These are phyloP conservation scores for Oenanthe sinensis DNA, from an alignment of 129 eudicot genomes.

Conservation along the genomic window DNA sequence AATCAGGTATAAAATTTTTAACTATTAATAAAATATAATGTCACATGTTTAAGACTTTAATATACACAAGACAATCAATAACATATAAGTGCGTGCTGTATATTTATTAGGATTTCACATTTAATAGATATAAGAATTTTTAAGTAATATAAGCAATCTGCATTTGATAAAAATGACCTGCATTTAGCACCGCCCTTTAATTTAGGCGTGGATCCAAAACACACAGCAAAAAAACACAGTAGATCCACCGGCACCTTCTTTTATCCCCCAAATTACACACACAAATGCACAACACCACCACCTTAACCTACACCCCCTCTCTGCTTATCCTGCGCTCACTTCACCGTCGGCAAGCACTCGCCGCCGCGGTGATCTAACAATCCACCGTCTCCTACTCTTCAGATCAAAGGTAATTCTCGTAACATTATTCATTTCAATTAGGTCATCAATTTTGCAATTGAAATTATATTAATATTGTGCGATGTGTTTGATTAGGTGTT, in stretches of 20 bases:
- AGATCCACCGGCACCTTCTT: not conserved
- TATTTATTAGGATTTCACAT: too few species aligned
- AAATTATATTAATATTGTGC: not conserved
- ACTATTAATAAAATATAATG: too few species aligned
- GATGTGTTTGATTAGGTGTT: slow-evolving; percentile 7
- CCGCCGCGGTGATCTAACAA: slow-evolving; percentile 3
- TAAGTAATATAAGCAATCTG: too few species aligned
- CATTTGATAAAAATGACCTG: too few species aligned
- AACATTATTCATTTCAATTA: not conserved
- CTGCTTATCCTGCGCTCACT: not conserved
- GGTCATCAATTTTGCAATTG: not conserved
- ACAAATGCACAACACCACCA: not conserved
- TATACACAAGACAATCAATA: too few species aligned
- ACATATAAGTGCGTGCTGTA: too few species aligned
- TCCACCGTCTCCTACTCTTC: not conserved
- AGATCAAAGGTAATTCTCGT: slow-evolving; percentile 5
- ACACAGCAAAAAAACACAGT: not conserved
- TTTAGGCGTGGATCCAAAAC: not conserved
- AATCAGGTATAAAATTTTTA: too few species aligned
- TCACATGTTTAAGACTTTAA: too few species aligned
- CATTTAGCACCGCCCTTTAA: too few species aligned
- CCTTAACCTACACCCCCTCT: not conserved
- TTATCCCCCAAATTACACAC: not conserved
- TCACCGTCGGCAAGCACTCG: not conserved
- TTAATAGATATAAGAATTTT: too few species aligned